A percentile compares a stretch with the other conserved stretches of the same genome.
phyloP scores from a whole-genome alignment of 352 stramenopile species.

The Globisporangium viniferum region DNA sequence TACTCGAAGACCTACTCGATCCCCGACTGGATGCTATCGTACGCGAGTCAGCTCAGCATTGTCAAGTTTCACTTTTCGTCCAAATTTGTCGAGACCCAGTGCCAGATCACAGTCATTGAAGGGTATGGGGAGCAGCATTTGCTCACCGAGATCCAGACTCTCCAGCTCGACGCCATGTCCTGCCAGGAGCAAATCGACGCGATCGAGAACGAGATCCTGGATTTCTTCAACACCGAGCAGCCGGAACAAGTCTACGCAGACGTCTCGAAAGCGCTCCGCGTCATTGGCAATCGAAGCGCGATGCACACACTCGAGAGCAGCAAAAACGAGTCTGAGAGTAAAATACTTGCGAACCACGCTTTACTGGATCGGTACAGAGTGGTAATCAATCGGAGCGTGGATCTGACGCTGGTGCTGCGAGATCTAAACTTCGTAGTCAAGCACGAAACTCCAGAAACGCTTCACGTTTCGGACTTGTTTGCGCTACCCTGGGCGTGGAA shows the following conservation, averaged over 20 bases:
- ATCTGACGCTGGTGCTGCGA: slow-evolving; percentile 33
- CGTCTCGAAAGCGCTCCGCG: slow-evolving; percentile 44
- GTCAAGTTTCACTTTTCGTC: slow-evolving; percentile 45
- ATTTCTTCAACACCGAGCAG: slow-evolving; percentile 49
- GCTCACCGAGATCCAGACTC: slow-evolving; percentile 46
- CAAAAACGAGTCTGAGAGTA: slow-evolving; percentile 33
- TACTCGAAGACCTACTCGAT: slow-evolving; percentile 31
- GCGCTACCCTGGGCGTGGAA: slow-evolving; percentile 37
- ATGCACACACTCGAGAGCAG: slow-evolving; percentile 41
- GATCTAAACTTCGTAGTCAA: slow-evolving; percentile 22
- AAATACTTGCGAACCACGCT: slow-evolving; percentile 29
- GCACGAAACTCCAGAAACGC: not conserved
- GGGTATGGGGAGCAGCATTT: slow-evolving; percentile 26
- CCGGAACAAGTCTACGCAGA: slow-evolving; percentile 40
- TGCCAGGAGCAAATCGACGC: slow-evolving; percentile 54
- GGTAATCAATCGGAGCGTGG: slow-evolving; percentile 31
- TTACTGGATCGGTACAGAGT: slow-evolving; percentile 22
- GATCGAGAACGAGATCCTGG: slow-evolving; percentile 59
- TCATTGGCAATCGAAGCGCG: slow-evolving; percentile 57
- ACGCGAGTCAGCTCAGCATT: slow-evolving; percentile 39
- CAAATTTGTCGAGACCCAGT: slow-evolving; percentile 29
- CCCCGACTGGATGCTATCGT: slow-evolving; percentile 36
- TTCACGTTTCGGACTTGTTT: not conserved
- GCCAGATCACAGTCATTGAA: slow-evolving; percentile 33
- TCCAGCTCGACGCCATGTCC: slow-evolving; percentile 41